A percentile compares a stretch with the other conserved stretches of the same genome.
Conservation (phyloP, 306 rosid species). For the Rosa chinensis region DNA sequence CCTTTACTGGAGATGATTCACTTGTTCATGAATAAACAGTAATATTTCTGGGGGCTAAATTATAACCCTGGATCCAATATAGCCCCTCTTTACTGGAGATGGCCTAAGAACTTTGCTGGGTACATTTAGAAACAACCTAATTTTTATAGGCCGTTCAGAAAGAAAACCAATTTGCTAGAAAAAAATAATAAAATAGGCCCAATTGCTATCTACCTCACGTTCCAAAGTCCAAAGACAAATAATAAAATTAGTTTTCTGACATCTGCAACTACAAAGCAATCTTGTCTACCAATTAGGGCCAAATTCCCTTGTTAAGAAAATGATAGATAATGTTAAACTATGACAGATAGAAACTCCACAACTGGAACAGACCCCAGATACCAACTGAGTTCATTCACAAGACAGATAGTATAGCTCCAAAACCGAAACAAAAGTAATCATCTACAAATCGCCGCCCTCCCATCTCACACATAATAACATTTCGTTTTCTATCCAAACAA, state of each 20-base stretch:
- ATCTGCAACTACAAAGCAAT: neutral
- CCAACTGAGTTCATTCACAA: neutral
- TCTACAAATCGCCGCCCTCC: neutral
- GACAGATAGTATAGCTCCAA: neutral
- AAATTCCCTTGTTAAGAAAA: neutral
- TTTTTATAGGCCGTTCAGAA: neutral
- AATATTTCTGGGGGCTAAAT: too few species aligned
- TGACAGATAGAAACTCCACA: constrained; percentile 14
- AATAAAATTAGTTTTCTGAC: neutral
- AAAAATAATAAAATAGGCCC: neutral
- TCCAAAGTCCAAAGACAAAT: neutral
- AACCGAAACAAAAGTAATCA: neutral
- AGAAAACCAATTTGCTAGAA: neutral
- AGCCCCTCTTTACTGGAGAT: too few species aligned
- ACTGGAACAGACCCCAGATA: constrained; percentile 7
- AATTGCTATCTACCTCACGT: neutral
- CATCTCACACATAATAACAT: neutral
- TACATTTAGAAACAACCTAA: too few species aligned
- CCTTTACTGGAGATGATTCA: too few species aligned
- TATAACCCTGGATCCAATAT: too few species aligned
- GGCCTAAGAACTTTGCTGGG: too few species aligned
- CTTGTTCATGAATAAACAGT: too few species aligned
- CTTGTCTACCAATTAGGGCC: neutral
- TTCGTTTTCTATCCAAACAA: neutral
- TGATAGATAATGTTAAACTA: neutral